Evolutionary conservation across 2,329 filamentous ascomycete species (phyloP), one percentile per base, ranked within the genome.

Genomic region (Zarea fungicola): DNA sequence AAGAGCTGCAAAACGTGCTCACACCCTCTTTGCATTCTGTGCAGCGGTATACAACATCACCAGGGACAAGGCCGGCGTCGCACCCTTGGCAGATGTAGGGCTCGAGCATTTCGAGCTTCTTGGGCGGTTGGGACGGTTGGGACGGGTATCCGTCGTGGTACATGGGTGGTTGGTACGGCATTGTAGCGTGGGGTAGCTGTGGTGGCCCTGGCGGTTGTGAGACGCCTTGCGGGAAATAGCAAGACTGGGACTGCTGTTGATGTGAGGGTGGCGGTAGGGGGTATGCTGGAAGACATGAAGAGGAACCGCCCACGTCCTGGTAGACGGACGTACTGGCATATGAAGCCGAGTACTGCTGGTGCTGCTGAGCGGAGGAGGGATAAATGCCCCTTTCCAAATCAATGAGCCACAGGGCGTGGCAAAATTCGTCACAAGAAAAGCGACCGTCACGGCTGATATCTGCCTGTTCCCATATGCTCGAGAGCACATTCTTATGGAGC

Each of bases 321-420:
- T 28, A 5, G 22, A 14, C 10, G 11, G 16, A 35, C 6, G 23
- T 13, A 21, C 16, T 22, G 9, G 26, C 10, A 19, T 22, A 18
- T 42, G 31, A 1, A 10, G 11, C 10, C 4, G 10, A 11, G 6
- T 39, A 19, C 35, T 5, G 18, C 14, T 22, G 14, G 21, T 35
- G 36, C 19, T 42, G 31, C 22, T 26, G 31, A 1, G 18, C 14
- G 2, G 23, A 13, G 2, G 37, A 26, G 9, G 11, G 29, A 28
- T 47, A 18, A 16, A 16, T 6, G 21, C 42, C 43, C 25, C 23
- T 51, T 10, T 50, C 48, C 4, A 46, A 14, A 21, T 58, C 54
- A 16, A 60, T 55, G 6, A 54, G 25, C 52, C 55, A 57, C 52
- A 60, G 56, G 14, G 56, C 56, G 28, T 55, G 52, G 4, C 58